These are phyloP conservation scores for Cichorium intybus DNA, from an alignment of 140 eudicot species.

Conservation along the genomic window DNA sequence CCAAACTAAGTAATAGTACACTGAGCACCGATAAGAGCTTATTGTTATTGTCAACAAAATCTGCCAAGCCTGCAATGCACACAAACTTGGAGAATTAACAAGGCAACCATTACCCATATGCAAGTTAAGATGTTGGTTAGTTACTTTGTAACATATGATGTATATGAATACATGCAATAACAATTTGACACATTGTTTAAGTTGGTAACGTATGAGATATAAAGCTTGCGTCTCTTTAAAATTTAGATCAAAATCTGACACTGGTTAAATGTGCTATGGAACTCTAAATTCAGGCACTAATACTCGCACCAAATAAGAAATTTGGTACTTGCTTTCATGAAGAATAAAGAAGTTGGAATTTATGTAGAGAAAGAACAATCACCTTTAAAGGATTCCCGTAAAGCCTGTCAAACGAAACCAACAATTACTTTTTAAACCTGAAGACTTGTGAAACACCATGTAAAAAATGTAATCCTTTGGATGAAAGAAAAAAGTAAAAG, in stretches of 20 bases:
- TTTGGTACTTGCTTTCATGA: no score
- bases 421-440: slow-evolving; percentile 14
- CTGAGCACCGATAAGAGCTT: slow-evolving; percentile 68
- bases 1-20: slow-evolving; percentile 72
- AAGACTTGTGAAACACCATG: neutral
- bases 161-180: slow-evolving; percentile 1
- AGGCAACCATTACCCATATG: neutral
- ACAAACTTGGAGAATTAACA: neutral
- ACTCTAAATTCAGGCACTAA: neutral
- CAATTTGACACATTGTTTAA: slow-evolving; percentile 1
- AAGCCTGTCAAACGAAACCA: slow-evolving; percentile 54
- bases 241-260: slow-evolving; percentile 5
- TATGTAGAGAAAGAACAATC: slow-evolving; percentile 26
- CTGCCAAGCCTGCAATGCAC: slow-evolving; percentile 61
- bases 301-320: no score
- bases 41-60: slow-evolving; percentile 65
- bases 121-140: slow-evolving; percentile 2
- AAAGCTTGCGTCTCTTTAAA: neutral
- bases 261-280: neutral
- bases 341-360: neutral
- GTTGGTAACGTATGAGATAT: neutral
- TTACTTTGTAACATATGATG: neutral
- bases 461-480: slow-evolving; percentile 8
- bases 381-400: slow-evolving; percentile 75
- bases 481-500: neutral